Evolutionary conservation across 371 early-diverging fungal genomes (phyloP).

Genomic region (Mortierella sp.): DNA sequence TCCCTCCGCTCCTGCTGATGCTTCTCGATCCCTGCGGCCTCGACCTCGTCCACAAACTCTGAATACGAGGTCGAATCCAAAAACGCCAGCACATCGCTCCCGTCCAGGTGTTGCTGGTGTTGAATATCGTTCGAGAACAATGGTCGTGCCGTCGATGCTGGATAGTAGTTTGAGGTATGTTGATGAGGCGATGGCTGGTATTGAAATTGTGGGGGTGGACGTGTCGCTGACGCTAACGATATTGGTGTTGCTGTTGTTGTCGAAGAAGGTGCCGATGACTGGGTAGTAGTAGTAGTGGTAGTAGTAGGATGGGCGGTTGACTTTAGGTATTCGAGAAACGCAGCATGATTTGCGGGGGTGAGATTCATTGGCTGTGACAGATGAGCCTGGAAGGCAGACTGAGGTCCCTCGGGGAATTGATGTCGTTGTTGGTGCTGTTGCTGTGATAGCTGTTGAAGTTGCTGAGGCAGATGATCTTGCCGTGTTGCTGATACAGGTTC

Average conservation of each 20-base stretch:
- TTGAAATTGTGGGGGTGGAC: not conserved
- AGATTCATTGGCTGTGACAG: constrained; percentile 41
- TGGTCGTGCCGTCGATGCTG: not conserved
- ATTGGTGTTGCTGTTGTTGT: not conserved
- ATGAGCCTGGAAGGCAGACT: constrained; percentile 24
- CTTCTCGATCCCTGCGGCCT: constrained; percentile 29
- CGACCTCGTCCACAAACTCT: constrained; percentile 45
- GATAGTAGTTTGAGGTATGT: not conserved
- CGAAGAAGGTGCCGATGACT: not conserved
- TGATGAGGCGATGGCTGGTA: constrained; percentile 2
- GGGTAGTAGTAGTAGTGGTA: not conserved
- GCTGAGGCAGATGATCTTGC: not conserved
- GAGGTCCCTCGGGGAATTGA: not conserved
- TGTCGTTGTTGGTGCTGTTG: not conserved
- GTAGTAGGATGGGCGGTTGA: constrained; percentile 24
- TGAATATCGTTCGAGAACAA: constrained; percentile 32
- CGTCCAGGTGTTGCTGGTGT: constrained; percentile 37
- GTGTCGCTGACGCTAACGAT: not conserved
- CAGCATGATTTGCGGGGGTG: constrained; percentile 46
- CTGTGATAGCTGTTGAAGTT: not conserved
- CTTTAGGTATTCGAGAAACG: constrained; percentile 47
- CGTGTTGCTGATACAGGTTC: not conserved
- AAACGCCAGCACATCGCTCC: constrained; percentile 37
- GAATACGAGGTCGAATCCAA: constrained; percentile 46
- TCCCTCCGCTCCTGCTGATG: constrained; percentile 42